Percentiles rank a stretch among this genome's conserved stretches.
Evolutionary conservation across 768 basidiomycete species (phyloP).

Genomic region (Suillus plorans): DNA sequence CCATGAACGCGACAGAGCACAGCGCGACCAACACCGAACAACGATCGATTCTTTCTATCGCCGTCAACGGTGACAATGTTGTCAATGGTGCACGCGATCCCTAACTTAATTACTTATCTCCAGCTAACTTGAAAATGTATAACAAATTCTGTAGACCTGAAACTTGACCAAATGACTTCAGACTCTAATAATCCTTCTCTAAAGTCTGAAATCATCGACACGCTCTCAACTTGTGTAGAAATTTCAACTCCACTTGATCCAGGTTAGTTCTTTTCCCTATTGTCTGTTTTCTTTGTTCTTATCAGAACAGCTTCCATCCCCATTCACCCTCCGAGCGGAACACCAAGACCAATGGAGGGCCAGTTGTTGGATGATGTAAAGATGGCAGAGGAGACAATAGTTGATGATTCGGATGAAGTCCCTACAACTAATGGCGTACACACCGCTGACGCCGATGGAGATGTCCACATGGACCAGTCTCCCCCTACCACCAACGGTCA

Average conservation of each 20-base stretch:
- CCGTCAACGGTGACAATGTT: slow-evolving; percentile 18
- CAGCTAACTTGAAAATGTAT: slow-evolving; percentile 40
- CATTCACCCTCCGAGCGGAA: slow-evolving; percentile 44
- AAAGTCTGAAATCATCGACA: slow-evolving; percentile 42
- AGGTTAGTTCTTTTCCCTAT: slow-evolving; percentile 38
- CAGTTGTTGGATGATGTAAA: slow-evolving; percentile 53
- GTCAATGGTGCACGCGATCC: slow-evolving; percentile 42
- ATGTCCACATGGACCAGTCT: slow-evolving; percentile 30
- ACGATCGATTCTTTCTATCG: slow-evolving; percentile 21
- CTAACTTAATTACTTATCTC: slow-evolving; percentile 24
- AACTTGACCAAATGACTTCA: slow-evolving; percentile 2
- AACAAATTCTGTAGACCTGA: slow-evolving; percentile 18
- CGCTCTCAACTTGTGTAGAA: slow-evolving; percentile 39
- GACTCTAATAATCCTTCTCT: slow-evolving; percentile 45
- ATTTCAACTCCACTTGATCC: slow-evolving; percentile 45
- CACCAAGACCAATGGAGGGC: slow-evolving; percentile 45
- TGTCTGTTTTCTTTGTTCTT: slow-evolving; percentile 24
- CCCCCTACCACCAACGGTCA: slow-evolving; percentile 22
- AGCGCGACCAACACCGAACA: slow-evolving; percentile 29
- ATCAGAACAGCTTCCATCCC: slow-evolving; percentile 41
- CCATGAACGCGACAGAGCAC: slow-evolving; percentile 56
- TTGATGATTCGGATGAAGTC: slow-evolving; percentile 15
- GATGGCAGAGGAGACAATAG: slow-evolving; percentile 47
- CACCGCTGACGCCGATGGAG: slow-evolving; percentile 25
- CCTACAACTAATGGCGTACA: slow-evolving; percentile 14